Evolutionary conservation across 441 rosid genomes (phyloP), one percentile per base, ranked within the genome.

Genomic region (Cnidoscolus chayamansa): DNA sequence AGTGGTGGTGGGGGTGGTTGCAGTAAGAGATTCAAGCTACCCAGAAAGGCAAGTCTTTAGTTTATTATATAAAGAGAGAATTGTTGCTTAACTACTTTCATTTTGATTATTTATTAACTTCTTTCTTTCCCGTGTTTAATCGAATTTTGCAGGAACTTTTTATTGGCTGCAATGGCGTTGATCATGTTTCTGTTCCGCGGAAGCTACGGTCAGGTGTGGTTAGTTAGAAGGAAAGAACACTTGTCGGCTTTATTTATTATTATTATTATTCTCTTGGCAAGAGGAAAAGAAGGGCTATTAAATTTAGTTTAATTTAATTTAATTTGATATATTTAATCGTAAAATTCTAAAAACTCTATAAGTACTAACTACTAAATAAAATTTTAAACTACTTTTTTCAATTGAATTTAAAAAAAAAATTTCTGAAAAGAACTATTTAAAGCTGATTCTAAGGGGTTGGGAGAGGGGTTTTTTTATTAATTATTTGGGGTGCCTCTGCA

Each of bases 121-220:
- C 77, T 16, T 55, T 70, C 6, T 57, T 15, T 43, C 32, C 5
- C 16, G 40, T 17, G 16, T 50, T 62, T 67, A 31, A 17, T 43
- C 62, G 30, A 72, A 31, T 55, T 64, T 63, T 80, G 50, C 75
- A 77, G 65, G 82, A 86, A 92, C 74, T 77, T 72, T 73, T 81
- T 65, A 78, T 84, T 68, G 89, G 81, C 72, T 80, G 71, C 75
- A 82, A 82, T 76, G 89, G 86, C 66, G 92, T 84, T 73, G 86
- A 77, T 82, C 93, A 87, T 81, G 88, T 96, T 79, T 84, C 93
- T 77, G 88, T 94, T 76, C 98, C 98, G 30, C 84, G 98, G 73
- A 94, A 89, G 89, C 86, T 91, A 76, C 97, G 98, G 69, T 91
- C 98, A 84, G 97, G 98, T 94, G 80, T 75, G 84, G 74, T 80